Conservation (phyloP, 2,329 filamentous ascomycete genomes). For the Rhynchosporium agropyri region DNA sequence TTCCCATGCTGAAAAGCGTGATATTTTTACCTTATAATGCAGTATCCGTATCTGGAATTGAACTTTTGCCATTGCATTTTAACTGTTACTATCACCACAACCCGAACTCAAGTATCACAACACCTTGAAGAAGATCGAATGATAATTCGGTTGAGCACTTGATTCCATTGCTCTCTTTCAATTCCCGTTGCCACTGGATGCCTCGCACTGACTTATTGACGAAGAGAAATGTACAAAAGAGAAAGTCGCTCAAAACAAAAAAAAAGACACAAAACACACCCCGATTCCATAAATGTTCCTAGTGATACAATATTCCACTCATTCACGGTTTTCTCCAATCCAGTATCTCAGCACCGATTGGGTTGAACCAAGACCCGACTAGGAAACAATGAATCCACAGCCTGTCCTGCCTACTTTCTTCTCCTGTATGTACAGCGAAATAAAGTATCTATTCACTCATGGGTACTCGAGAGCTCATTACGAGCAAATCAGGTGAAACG, state of each 20-base stretch:
- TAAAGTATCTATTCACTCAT: not conserved
- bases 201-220: no score
- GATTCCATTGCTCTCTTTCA: no score
- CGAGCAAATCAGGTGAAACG: not conserved
- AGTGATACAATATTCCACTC: constrained; percentile 1
- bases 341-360: not conserved
- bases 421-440: constrained; percentile 7
- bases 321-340: not conserved
- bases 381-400: not conserved
- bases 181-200: no score
- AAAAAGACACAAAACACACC: not conserved
- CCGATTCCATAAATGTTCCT: not conserved
- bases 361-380: not conserved
- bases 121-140: no score
- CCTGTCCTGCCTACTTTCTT: not conserved
- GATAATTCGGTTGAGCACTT: no score
- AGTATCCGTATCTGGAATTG: not conserved
- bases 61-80: constrained; percentile 1
- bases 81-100: not conserved
- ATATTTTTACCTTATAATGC: no score
- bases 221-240: not conserved
- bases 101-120: not conserved
- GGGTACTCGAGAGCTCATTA: not conserved
- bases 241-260: not conserved
- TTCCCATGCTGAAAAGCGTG: no score